These are phyloP conservation scores for Colletotrichum liaoningense DNA, from an alignment of 2,329 filamentous ascomycete species.

Conservation along the genomic window DNA sequence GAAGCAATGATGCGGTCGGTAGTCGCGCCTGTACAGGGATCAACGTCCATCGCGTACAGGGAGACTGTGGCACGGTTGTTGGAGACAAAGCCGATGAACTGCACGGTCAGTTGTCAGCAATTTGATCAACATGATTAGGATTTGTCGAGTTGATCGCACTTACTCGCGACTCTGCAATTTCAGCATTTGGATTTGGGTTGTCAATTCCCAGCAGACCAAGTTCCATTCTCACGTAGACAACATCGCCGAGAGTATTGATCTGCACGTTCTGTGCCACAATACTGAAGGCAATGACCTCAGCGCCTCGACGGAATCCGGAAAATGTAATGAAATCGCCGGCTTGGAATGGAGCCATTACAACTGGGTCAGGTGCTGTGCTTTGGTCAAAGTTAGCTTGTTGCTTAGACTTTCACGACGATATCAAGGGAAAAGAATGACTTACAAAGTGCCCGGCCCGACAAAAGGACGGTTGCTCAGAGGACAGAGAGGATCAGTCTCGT, in stretches of 20 bases:
- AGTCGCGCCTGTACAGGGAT: conserved; percentile 49
- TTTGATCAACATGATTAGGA: background rate
- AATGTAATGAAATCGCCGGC: conserved; percentile 51
- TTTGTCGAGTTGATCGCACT: conserved; percentile 6
- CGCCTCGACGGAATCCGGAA: conserved; percentile 44
- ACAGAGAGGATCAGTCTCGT: conserved; percentile 48
- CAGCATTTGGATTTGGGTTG: conserved; percentile 47
- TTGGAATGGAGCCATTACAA: conserved; percentile 50
- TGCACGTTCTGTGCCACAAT: conserved; percentile 51
- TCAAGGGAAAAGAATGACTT: background rate
- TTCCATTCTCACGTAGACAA: conserved; percentile 50
- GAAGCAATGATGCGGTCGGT: conserved; percentile 48
- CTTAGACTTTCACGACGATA: too few species aligned
- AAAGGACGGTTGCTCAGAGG: conserved; percentile 48
- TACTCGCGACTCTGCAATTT: conserved; percentile 50
- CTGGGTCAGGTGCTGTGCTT: conserved; percentile 47
- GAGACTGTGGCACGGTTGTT: conserved; percentile 46
- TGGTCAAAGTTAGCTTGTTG: background rate
- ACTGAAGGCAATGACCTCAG: conserved; percentile 48
- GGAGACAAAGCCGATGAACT: conserved; percentile 49
- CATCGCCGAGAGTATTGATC: conserved; percentile 45
- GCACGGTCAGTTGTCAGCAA: background rate
- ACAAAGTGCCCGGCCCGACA: conserved; percentile 47
- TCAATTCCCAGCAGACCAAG: conserved; percentile 48
- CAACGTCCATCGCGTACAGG: conserved; percentile 49